phyloP scores from a whole-genome alignment of 1,284 basidiomycete genomes.

The Jaminaea rosea region DNA sequence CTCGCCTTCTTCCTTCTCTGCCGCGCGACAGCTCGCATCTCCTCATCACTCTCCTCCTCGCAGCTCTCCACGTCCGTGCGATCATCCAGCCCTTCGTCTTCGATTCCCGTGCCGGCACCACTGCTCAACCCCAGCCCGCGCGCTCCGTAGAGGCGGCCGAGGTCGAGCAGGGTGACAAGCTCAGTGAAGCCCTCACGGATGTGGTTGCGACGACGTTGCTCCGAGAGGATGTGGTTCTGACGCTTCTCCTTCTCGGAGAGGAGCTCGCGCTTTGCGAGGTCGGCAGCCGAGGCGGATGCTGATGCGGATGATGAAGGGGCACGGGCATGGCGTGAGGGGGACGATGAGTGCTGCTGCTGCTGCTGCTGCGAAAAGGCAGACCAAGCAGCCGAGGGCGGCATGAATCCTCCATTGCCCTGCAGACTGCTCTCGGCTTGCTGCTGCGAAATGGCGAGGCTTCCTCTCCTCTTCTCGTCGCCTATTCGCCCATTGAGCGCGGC shows the following conservation, averaged over 20 bases:
- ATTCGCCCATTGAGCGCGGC: neutral
- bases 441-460: neutral
- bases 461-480: neutral
- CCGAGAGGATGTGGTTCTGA: conserved; percentile 40
- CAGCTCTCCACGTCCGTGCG: conserved; percentile 19
- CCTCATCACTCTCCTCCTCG: conserved; percentile 27
- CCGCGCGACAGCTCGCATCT: neutral
- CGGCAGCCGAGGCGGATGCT: neutral
- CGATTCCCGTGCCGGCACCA: conserved; percentile 42
- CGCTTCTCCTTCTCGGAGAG: conserved; percentile 38
- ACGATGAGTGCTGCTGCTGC: neutral
- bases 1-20: conserved; percentile 5
- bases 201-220: conserved; percentile 42
- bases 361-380: neutral
- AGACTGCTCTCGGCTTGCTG: neutral
- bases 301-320: neutral
- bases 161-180: conserved; percentile 41
- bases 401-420: neutral
- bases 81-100: conserved; percentile 43
- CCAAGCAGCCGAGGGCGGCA: neutral
- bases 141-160: conserved; percentile 40
- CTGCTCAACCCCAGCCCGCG: conserved; percentile 38
- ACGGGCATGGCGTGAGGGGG: neutral
- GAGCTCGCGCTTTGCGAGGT: conserved; percentile 18
- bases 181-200: conserved; percentile 43